Conservation (phyloP, 225 moss, liverwort and hornwort species). For the Climacium dendroides region DNA sequence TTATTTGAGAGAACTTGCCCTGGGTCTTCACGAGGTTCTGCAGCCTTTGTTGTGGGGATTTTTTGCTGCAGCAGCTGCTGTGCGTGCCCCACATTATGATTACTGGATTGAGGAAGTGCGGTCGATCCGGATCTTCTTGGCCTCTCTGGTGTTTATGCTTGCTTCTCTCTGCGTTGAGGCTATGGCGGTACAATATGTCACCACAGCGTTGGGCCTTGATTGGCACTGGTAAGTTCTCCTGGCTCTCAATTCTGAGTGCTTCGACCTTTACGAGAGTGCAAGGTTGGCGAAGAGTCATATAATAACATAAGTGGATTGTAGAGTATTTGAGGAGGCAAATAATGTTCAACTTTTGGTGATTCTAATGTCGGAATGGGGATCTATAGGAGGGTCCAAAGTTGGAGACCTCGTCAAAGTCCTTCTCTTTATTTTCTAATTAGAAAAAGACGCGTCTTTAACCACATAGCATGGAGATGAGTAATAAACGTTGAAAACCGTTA, state of each 20-base stretch:
- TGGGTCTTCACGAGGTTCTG: constrained; percentile 32
- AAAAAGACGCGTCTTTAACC: background rate
- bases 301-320: background rate
- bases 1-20: constrained; percentile 52
- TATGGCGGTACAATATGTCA: constrained; percentile 57
- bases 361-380: background rate
- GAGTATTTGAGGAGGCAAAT: background rate
- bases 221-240: constrained; percentile 72
- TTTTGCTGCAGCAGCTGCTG: constrained; percentile 31
- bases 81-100: constrained; percentile 47
- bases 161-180: constrained; percentile 55
- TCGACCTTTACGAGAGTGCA: background rate
- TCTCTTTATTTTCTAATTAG: background rate
- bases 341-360: background rate
- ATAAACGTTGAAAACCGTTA: background rate
- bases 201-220: constrained; percentile 58
- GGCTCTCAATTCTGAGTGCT: background rate
- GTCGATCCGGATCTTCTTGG: constrained; percentile 33
- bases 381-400: background rate
- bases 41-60: constrained; percentile 66
- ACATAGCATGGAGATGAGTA: background rate
- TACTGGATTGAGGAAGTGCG: constrained; percentile 57
- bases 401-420: background rate
- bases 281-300: background rate
- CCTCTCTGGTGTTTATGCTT: constrained; percentile 61